Evolutionary conservation across 2,329 filamentous ascomycete species (phyloP), one percentile per base, ranked within the genome.

Genomic region (Aureobasidium sp.): DNA sequence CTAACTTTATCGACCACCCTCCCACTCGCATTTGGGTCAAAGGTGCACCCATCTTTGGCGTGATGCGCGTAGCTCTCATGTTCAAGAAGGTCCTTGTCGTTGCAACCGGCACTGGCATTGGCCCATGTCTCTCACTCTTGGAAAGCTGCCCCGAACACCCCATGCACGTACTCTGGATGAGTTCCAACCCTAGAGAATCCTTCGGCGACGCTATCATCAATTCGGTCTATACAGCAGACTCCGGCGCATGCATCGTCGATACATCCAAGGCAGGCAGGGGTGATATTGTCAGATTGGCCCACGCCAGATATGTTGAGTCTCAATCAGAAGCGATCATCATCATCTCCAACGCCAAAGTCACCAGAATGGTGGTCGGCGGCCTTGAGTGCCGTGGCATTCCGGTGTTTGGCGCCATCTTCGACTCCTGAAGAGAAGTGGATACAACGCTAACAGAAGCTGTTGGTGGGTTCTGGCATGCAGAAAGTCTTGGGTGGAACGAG

Each of bases 401-500:
- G 2, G 86, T 87, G 9, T 91, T 82, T 73, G 89, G 88, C 7
- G 86, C 88, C 9, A 89, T 91, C 67, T 91, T 86, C 76, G 89
- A 91, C 73, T 85, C 82, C 47, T 85, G 70, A 75, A 58, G 42
- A 47, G 27, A 24, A 24, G 33, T 54, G 50, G 50, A 54, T 54
- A 60, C 40, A 14, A 19, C 22, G 33, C 29, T 48, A 27, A 19
- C 33, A n/a, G 9, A 19, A 19, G 17, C 15, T 24, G 9, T 14
- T 48, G 27, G 37, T 37, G 27, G 39, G 22, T n/a, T 42, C 15
- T n/a, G 22, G 15, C 22, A 58, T 58, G 54, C 42, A 47, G 24
- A 31, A 45, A 27, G 19, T 58, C 19, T 39, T 35, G 29, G 54
- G 29, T 37, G 42, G 54, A 40, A 47, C 39, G 39, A 45, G 27